Conservation (phyloP, 2,329 filamentous ascomycete species). For the Myriosclerotinia curreyana region DNA sequence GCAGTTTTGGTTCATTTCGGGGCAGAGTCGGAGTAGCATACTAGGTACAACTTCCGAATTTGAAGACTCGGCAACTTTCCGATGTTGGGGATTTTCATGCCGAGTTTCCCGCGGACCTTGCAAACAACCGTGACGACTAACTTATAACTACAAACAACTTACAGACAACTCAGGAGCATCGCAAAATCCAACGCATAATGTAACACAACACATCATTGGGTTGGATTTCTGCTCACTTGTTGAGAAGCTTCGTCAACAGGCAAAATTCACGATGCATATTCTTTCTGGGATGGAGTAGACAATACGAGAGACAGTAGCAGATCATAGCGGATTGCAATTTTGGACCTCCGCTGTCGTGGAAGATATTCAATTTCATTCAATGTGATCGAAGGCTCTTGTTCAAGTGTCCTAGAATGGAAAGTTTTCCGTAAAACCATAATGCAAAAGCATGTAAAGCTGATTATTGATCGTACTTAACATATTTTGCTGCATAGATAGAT, state of each 20-base stretch:
- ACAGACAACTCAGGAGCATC: background rate
- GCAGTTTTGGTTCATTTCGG: background rate
- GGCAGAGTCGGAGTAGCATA: conserved; percentile 1
- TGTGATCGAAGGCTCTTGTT: background rate
- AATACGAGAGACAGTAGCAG: background rate
- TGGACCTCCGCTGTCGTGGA: background rate
- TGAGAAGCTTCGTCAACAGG: background rate
- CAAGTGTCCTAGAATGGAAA: background rate
- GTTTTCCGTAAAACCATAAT: background rate
- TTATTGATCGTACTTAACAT: background rate
- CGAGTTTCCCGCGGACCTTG: background rate
- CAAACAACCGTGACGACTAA: no score
- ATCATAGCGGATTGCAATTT: background rate
- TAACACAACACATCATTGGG: background rate
- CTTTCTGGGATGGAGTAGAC: background rate
- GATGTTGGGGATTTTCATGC: background rate
- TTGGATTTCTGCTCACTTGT: background rate
- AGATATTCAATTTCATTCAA: background rate
- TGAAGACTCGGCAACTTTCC: conserved; percentile 3
- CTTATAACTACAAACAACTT: background rate
- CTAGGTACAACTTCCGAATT: background rate
- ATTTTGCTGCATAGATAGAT: conserved; percentile 37
- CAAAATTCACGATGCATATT: background rate
- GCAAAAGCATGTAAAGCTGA: background rate
- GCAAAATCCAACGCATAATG: background rate